Base-by-base conservation (phyloP, 257 asterid genomes). In the Gynochthodes officinalis region DNA sequence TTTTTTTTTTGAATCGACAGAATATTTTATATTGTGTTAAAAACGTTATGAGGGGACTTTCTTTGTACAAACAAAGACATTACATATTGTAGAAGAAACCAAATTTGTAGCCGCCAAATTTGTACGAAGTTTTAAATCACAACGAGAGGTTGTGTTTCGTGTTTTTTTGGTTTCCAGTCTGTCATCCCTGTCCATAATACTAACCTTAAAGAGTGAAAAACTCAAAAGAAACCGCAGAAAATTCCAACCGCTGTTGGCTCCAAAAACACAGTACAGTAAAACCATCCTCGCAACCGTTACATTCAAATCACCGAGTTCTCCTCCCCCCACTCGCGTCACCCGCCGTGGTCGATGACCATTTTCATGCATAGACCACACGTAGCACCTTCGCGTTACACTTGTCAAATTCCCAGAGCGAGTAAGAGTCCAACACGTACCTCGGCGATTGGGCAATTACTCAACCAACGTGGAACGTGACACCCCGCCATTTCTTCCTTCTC, bases 401-500 rank as follows among this genome's bases (percentile, higher is more conserved):
- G 64, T 53, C 57, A 7, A 16, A 1, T 7, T 0, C 0, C 1
- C 14, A 16, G 1, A 11, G 78, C 78, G 73, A 57, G 78, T 75
- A 12, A 0, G 1, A 1, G n/a, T n/a, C 25, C n/a, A 13, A 54
- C 9, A 11, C 39, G 6, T 21, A 1, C 16, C 21, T 4, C 66
- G 6, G 30, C 48, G 44, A 23, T 10, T 49, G 55, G 23, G 21
- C 35, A 14, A 16, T 13, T 48, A 12, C 32, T 9, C 5, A n/a
- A 10, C 33, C 15, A 58, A 11, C 43, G 53, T 2, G 32, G 2
- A 30, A 28, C 37, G 3, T 27, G 57, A 43, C 42, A 32, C 37
- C 76, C 76, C 76, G 79, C 82, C 82, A 74, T 62, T 59, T 63
- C 70, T n/a, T 39, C 42, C 57, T 52, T 43, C 49, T 33, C 55